Evolutionary conservation across 2,329 filamentous ascomycete genomes (phyloP).

Genomic region (Fusarium avenaceum): DNA sequence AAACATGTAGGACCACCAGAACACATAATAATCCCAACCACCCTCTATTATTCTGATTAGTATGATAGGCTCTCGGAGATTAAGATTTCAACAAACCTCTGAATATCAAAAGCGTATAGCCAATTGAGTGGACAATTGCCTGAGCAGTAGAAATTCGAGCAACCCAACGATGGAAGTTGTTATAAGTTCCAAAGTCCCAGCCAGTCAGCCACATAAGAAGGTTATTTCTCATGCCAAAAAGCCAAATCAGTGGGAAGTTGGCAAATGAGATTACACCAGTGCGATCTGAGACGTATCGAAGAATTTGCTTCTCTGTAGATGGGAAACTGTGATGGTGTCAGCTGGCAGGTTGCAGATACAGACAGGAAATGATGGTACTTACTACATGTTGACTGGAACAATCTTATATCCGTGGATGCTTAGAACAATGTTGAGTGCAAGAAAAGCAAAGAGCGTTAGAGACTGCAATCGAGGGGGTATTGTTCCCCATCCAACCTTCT

Average conservation of each 20-base stretch:
- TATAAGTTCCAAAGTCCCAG: slow-evolving; percentile 77
- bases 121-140: slow-evolving; percentile 72
- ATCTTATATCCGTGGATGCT: slow-evolving; percentile 56
- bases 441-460: slow-evolving; percentile 56
- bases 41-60: slow-evolving; percentile 52
- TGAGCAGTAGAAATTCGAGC: slow-evolving; percentile 73
- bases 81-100: slow-evolving; percentile 43
- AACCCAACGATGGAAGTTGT: slow-evolving; percentile 76
- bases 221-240: slow-evolving; percentile 77
- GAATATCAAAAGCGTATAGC: slow-evolving; percentile 65
- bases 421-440: slow-evolving; percentile 56
- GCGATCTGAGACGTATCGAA: slow-evolving; percentile 72
- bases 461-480: slow-evolving; percentile 61
- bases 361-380: not conserved
- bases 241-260: slow-evolving; percentile 74
- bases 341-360: rapidly evolving
- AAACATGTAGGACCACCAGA: slow-evolving; percentile 60
- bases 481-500: slow-evolving; percentile 61
- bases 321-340: slow-evolving; percentile 53
- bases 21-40: slow-evolving; percentile 53
- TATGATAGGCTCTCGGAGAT: rapidly evolving
- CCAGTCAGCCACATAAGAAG: slow-evolving; percentile 75
- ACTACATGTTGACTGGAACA: slow-evolving; percentile 58
- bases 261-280: slow-evolving; percentile 74
- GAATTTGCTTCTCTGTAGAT: slow-evolving; percentile 52